Base-by-base conservation (phyloP, 371 early-diverging fungal species). In the Saksenaea oblongispora region DNA sequence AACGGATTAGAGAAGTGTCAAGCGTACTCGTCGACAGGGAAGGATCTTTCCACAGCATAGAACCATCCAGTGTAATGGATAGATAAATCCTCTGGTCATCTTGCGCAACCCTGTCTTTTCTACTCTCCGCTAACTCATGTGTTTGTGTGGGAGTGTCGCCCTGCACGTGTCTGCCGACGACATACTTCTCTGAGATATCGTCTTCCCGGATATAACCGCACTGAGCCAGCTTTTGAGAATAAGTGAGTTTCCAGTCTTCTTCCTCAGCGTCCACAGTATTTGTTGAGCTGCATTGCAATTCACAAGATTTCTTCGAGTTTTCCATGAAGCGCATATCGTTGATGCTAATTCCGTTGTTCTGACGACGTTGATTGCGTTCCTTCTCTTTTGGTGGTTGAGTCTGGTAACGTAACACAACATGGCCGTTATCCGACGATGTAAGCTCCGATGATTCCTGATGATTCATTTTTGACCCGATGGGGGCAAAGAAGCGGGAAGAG, bases 401-500 rank as follows among this genome's bases (percentile, higher is more conserved):
- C 42, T 34, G 63, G 4, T 24, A 31, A 18, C 34, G 57, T 22
- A 22, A 47, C 56, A 44, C 39, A 41, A 39, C 13, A 28, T 44
- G n/a, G 34, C 57, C 47, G 26, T 57, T 24, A n/a, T 27, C 22
- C 7, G 63, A 9, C 5, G 56, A 28, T 15, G 63, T 56, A 15
- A 54, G 56, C 34, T 51, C 28, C n/a, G 63, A 56, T 17, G 63
- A 47, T 56, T 44, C 24, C 17, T 56, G 41, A 56, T 47, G 42
- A 27, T 47, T 61, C 47, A 68, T 57, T 22, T 68, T 68, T 8
- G 60, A 56, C 17, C 68, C 68, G 18, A 63, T 47, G 28, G 68
- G 68, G 0, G 68, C 59, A 47, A 68, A 63, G 39, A 68, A 60
- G 26, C 68, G 68, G 27, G 67, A 62, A 8, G 63, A 60, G n/a